Conservation (phyloP, 1,139 yeast species). For the Nakaseomyces bracarensis region DNA sequence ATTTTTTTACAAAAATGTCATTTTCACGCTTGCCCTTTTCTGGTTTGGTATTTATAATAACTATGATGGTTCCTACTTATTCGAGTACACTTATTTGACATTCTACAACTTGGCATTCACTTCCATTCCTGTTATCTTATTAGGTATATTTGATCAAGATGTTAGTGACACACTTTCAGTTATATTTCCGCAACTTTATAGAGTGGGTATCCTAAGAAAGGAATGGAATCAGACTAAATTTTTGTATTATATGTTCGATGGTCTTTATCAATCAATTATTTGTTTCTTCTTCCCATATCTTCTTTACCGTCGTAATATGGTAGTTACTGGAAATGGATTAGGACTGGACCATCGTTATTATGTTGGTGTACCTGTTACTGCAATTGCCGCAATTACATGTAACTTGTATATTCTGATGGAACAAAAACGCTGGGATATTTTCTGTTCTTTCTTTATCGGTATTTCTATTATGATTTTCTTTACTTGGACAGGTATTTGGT, state of each 20-base stretch:
- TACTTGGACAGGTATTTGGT: constrained; percentile 91
- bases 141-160: constrained; percentile 92
- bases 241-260: constrained; percentile 79
- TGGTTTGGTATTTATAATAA: constrained; percentile 86
- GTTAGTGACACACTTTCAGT: constrained; percentile 73
- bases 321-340: constrained; percentile 55
- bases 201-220: constrained; percentile 69
- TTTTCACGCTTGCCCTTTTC: constrained; percentile 77
- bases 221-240: constrained; percentile 81
- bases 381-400: constrained; percentile 73
- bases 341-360: constrained; percentile 75
- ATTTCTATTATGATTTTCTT: constrained; percentile 62
- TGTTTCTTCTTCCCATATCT: constrained; percentile 84
- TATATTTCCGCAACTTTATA: constrained; percentile 80
- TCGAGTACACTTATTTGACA: constrained; percentile 87
- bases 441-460: constrained; percentile 53
- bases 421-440: constrained; percentile 93
- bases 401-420: constrained; percentile 71
- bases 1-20: constrained; percentile 86
- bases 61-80: constrained; percentile 87
- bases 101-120: constrained; percentile 93
- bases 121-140: constrained; percentile 81
- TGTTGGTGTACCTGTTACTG: constrained; percentile 74
- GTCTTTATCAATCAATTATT: constrained; percentile 76
- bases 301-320: constrained; percentile 47